These are phyloP conservation scores for Taphrina flavorubra DNA, from an alignment of 1,139 yeast genomes.

Conservation along the genomic window DNA sequence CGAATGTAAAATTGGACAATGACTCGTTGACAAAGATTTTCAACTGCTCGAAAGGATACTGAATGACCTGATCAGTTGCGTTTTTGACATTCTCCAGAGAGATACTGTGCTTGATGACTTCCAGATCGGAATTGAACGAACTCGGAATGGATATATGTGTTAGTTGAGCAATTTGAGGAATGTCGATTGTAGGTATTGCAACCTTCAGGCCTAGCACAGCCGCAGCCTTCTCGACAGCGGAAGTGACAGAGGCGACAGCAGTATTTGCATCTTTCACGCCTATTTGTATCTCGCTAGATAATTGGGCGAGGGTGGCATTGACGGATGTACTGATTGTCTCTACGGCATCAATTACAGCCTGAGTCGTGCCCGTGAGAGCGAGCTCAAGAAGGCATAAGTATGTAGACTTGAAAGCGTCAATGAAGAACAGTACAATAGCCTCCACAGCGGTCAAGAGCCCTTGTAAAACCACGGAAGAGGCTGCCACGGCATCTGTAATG, in stretches of 20 bases:
- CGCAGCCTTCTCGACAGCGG: constrained; percentile 56
- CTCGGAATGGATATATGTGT: constrained; percentile 67
- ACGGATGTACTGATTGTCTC: constrained; percentile 65
- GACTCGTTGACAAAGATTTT: constrained; percentile 48
- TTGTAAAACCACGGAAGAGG: constrained; percentile 54
- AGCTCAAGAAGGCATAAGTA: constrained; percentile 81
- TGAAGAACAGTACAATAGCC: constrained; percentile 64
- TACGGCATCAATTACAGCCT: constrained; percentile 74
- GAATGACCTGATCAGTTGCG: constrained; percentile 57
- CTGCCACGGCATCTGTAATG: constrained; percentile 58
- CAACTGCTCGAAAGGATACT: constrained; percentile 62
- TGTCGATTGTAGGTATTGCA: constrained; percentile 56
- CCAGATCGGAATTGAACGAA: constrained; percentile 62
- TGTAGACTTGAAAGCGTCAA: constrained; percentile 81
- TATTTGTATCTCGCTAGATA: constrained; percentile 65
- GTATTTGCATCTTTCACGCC: constrained; percentile 66
- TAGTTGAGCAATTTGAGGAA: constrained; percentile 62
- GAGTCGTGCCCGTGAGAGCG: constrained; percentile 72
- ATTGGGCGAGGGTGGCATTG: constrained; percentile 62
- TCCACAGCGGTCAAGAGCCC: constrained; percentile 64
- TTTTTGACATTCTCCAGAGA: constrained; percentile 61
- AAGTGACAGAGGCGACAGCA: constrained; percentile 55
- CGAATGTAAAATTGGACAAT: constrained; percentile 44
- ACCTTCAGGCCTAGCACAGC: constrained; percentile 60
- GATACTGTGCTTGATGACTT: constrained; percentile 51